Evolutionary conservation across 2,329 filamentous ascomycete species (phyloP).

Genomic region (Ceratocystis cacaofunesta): DNA sequence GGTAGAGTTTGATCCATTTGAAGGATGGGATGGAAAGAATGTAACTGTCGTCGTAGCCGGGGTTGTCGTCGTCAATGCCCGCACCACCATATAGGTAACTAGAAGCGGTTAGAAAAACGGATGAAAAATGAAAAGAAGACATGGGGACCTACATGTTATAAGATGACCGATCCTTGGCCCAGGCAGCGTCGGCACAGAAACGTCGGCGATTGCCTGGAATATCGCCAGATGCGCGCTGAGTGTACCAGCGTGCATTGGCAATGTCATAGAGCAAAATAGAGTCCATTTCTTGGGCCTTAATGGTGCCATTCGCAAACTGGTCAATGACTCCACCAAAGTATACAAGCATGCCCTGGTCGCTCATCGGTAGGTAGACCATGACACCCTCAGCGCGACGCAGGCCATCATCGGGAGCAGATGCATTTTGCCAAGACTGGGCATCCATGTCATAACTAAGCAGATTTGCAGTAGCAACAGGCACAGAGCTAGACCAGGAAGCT

Average conservation of each 20-base stretch:
- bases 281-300: slow-evolving; percentile 31
- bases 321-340: slow-evolving; percentile 44
- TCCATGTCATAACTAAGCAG: slow-evolving; percentile 44
- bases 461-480: slow-evolving; percentile 34
- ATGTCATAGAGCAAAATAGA: slow-evolving; percentile 47
- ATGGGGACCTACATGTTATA: slow-evolving; percentile 43
- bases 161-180: slow-evolving; percentile 43
- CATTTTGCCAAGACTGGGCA: slow-evolving; percentile 35
- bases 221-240: slow-evolving; percentile 39
- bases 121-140: slow-evolving; percentile 5
- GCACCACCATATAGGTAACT: slow-evolving; percentile 49
- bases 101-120: not conserved
- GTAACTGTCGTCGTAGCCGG: slow-evolving; percentile 46
- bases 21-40: slow-evolving; percentile 48
- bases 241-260: slow-evolving; percentile 43
- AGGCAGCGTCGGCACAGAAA: slow-evolving; percentile 47
- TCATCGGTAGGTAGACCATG: slow-evolving; percentile 45
- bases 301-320: slow-evolving; percentile 31
- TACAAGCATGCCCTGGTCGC: slow-evolving; percentile 43
- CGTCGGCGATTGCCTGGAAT: slow-evolving; percentile 38
- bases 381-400: slow-evolving; percentile 42
- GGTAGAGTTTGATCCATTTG: slow-evolving; percentile 44
- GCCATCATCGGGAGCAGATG: slow-evolving; percentile 35
- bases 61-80: slow-evolving; percentile 30
- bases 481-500: slow-evolving; percentile 33